Conservation (phyloP, 345 rosid genomes). For the Firmiana major region DNA sequence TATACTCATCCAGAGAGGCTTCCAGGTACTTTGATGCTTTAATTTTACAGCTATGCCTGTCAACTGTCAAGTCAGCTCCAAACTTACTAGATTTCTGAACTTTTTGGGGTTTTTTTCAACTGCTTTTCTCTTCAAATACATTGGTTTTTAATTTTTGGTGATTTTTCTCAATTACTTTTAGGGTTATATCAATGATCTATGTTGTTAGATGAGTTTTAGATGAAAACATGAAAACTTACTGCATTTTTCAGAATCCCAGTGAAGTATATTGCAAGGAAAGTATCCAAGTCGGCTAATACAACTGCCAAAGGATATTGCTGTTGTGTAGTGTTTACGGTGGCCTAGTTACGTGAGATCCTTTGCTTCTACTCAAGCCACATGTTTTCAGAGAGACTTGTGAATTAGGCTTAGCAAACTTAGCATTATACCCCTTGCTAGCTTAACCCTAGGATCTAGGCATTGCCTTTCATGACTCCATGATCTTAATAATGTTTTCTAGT, state of each 20-base stretch:
- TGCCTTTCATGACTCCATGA: neutral
- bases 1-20: slow-evolving; percentile 88
- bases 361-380: neutral
- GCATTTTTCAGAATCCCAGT: neutral
- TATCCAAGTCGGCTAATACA: slow-evolving; percentile 4
- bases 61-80: neutral
- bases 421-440: neutral
- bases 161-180: neutral
- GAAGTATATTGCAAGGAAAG: slow-evolving; percentile 10
- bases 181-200: neutral
- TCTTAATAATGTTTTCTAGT: neutral
- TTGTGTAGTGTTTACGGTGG: neutral
- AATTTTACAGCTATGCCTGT: neutral
- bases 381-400: neutral
- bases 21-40: slow-evolving; percentile 51
- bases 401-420: neutral
- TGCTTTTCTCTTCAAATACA: neutral
- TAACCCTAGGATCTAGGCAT: neutral
- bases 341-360: slow-evolving; percentile 4
- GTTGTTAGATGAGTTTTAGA: neutral
- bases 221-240: neutral
- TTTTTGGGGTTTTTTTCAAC: neutral
- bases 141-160: neutral
- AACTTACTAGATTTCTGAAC: neutral
- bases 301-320: neutral